Conservation (phyloP, 371 early-diverging fungal genomes). For the Actinomucor elegans region DNA sequence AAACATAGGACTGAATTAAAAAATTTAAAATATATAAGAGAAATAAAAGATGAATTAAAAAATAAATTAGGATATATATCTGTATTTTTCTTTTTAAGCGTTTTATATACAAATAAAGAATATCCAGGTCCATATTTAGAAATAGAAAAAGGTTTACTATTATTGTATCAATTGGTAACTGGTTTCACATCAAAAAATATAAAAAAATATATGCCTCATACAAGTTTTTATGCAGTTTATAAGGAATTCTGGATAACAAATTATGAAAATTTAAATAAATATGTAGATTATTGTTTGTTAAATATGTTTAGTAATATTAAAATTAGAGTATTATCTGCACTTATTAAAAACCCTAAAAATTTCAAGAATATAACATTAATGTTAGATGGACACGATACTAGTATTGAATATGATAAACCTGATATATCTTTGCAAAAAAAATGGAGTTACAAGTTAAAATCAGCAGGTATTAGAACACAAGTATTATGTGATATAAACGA, state of each 20-base stretch:
- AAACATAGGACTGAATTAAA: conserved; percentile 13
- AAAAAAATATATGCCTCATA: conserved; percentile 2
- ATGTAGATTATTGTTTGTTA: not conserved
- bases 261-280: conserved; percentile 7
- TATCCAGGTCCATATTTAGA: conserved; percentile 6
- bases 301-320: conserved; percentile 1
- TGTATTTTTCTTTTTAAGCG: conserved; percentile 13
- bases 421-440: not conserved
- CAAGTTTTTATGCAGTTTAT: conserved; percentile 11
- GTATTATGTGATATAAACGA: conserved; percentile 3
- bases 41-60: conserved; percentile 14
- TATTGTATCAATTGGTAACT: conserved; percentile 7
- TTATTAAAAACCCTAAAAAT: not conserved
- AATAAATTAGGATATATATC: conserved; percentile 13
- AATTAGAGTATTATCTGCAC: conserved; percentile 1
- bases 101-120: too few relatives aligned
- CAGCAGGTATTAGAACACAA: conserved; percentile 6
- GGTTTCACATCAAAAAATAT: not conserved
- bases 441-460: conserved; percentile 5
- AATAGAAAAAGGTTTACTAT: too few relatives aligned
- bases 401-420: conserved; percentile 3
- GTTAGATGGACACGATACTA: conserved; percentile 15
- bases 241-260: conserved; percentile 12
- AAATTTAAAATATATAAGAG: conserved; percentile 7
- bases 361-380: conserved; percentile 9